Evolutionary conservation across 805 yeast species (phyloP), one percentile per base, ranked within the genome.

Genomic region (Wickerhamomyces sydowiorum): DNA sequence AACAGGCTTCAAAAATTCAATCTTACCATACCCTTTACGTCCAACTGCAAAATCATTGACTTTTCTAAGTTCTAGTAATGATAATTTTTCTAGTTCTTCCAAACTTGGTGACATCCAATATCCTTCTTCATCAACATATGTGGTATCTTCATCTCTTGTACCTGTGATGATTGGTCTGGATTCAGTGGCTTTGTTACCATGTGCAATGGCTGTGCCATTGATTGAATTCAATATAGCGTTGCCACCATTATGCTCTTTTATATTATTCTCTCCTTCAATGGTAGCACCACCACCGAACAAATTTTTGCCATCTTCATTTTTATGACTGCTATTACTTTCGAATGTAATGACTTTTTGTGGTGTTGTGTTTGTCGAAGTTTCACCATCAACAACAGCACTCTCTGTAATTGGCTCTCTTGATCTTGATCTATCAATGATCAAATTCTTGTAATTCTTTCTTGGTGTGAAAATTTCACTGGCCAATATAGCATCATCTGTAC

Each of bases 91-190:
- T 40, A 93, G 66, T 38, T 80, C 80, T 5, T 79, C 75, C 30
- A 82, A 56, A 3, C 88, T 69, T 15, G 99, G 99, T 6, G 86
- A 76, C 41, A 81, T 82, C 86, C 93, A 93, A 64, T 90, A 93
- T 6, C 90, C 96, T 38, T 84, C 76, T 13, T 79, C 80, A 39
- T 82, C 57, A 23, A 49, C 44, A 23, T 39, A 31, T n/a, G 39
- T 42, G 14, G 36, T 42, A 35, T 44, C 45, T 15, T 47, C 50
- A 19, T 32, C 35, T 15, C 44, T 35, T 7, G 43, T 39, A 6
- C 37, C 13, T 17, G 15, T 29, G 3, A 29, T 23, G 4, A 37
- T 39, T n/a, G 40, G 42, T 18, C 43, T 45, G 30, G 42, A 46
- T 6, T 41, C 48, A 3, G 21, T 10, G 17, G 32, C 19, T 7